Conservation (phyloP, 768 basidiomycete species). For the Gloeopeniophorella convolvens region DNA sequence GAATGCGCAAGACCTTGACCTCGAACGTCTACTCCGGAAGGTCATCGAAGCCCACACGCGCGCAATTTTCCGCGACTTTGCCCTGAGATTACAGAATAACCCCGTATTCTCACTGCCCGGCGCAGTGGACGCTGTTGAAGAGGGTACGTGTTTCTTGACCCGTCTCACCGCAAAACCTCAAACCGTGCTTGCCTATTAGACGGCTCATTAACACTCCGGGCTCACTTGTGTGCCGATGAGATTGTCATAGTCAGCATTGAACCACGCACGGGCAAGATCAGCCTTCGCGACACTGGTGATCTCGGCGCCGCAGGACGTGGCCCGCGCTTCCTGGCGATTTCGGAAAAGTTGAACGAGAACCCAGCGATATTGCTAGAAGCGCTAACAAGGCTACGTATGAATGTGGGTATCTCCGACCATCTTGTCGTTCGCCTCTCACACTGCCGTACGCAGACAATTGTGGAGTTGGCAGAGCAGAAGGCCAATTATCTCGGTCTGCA, state of each 20-base stretch:
- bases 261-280: slow-evolving; percentile 69
- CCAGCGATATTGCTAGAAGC: slow-evolving; percentile 53
- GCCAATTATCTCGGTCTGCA: slow-evolving; percentile 80
- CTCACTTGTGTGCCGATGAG: slow-evolving; percentile 72
- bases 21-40: slow-evolving; percentile 58
- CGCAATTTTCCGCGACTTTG: slow-evolving; percentile 52
- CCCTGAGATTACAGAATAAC: slow-evolving; percentile 46
- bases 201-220: slow-evolving; percentile 50
- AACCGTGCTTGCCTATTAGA: slow-evolving; percentile 7
- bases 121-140: slow-evolving; percentile 46
- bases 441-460: slow-evolving; percentile 56
- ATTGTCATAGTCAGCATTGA: slow-evolving; percentile 74
- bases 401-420: slow-evolving; percentile 38
- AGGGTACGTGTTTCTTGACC: slow-evolving; percentile 38
- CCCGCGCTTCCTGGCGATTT: slow-evolving; percentile 51
- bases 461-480: slow-evolving; percentile 77
- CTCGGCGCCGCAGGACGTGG: slow-evolving; percentile 68
- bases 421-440: neutral
- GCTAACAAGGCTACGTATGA: slow-evolving; percentile 52
- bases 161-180: neutral
- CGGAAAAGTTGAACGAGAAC: slow-evolving; percentile 62
- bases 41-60: slow-evolving; percentile 63
- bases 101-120: slow-evolving; percentile 58
- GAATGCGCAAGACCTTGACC: slow-evolving; percentile 67
- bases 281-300: slow-evolving; percentile 74